Evolutionary conservation across 1,139 yeast species (phyloP), one percentile per base, ranked within the genome.

Genomic region (Geotrichum siamense): DNA sequence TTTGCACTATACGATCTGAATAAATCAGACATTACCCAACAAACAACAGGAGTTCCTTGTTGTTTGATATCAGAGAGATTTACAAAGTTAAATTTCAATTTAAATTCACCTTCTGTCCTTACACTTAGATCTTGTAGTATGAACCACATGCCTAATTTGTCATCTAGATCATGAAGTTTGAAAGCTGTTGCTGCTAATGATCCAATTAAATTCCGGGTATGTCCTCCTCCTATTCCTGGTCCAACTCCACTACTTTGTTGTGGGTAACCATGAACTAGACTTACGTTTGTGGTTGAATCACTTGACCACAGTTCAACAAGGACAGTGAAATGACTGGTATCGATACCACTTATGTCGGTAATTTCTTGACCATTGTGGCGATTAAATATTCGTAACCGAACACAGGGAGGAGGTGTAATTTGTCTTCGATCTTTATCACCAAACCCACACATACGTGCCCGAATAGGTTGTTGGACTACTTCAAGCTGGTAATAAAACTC

Each of bases 361-460:
- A 51, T 38, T 34, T 50, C 57, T 19, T 36, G 40, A 16, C 60
- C 61, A 1, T 65, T 61, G 13, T 45, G 49, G 22, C 53, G 43
- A 45, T 67, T 64, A 28, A 43, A 53, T 20, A 69, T 54, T 3
- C 54, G 49, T 16, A 68, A 52, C 31, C 63, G 57, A 19, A 69
- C 60, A 48, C 72, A 69, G 2, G 72, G 73, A 6, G 72, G 71
- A 6, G 73, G 73, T 2, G 70, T 62, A 26, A 69, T 62, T 39
- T 67, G 71, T 26, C 73, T 56, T 33, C 72, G 60, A 48, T 69
- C 73, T 52, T 68, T 68, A 47, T 68, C 72, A 16, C 72, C 71
- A 37, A 68, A 60, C 2, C 73, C 73, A 51, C 73, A 69, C 73
- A 69, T 69, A 26, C 73, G 63, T 0, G 72, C 72, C 36, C 73